Percentiles rank a stretch among this genome's conserved stretches.
phyloP scores from a whole-genome alignment of 257 asterid species.

The Nicotiana knightiana region DNA sequence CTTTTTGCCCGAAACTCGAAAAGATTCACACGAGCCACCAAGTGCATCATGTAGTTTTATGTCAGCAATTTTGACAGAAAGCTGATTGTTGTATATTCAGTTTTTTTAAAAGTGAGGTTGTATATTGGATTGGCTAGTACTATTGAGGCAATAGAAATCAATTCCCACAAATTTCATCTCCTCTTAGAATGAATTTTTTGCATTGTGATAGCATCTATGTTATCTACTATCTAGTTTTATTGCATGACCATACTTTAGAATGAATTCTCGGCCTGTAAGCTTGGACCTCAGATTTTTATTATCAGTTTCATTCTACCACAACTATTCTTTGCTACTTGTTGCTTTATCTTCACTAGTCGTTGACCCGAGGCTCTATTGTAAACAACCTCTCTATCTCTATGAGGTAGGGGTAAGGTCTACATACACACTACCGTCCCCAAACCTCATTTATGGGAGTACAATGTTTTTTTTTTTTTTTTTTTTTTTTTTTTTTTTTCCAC shows the following conservation, averaged over 20 bases:
- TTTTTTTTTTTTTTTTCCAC: no score
- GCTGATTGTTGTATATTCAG: neutral
- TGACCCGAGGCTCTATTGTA: no score
- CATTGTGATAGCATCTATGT: neutral
- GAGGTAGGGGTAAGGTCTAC: no score
- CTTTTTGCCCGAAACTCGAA: neutral
- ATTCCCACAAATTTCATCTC: neutral
- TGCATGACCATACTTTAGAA: neutral
- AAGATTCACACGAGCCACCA: neutral
- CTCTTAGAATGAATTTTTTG: neutral
- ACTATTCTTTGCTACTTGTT: no score
- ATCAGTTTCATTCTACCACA: no score
- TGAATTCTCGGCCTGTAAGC: neutral
- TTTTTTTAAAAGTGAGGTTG: neutral
- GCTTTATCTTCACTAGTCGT: no score
- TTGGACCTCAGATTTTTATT: no score
- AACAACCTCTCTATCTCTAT: no score
- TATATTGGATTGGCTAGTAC: neutral
- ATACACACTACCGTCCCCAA: no score
- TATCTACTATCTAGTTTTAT: neutral
- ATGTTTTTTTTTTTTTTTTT: no score
- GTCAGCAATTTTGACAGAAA: slow-evolving; percentile 4
- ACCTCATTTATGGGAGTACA: no score
- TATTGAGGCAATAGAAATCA: neutral
- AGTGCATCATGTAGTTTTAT: neutral